Evolutionary conservation across 1,284 basidiomycete genomes (phyloP).

Genomic region (Apiotrichum veenhuisii): DNA sequence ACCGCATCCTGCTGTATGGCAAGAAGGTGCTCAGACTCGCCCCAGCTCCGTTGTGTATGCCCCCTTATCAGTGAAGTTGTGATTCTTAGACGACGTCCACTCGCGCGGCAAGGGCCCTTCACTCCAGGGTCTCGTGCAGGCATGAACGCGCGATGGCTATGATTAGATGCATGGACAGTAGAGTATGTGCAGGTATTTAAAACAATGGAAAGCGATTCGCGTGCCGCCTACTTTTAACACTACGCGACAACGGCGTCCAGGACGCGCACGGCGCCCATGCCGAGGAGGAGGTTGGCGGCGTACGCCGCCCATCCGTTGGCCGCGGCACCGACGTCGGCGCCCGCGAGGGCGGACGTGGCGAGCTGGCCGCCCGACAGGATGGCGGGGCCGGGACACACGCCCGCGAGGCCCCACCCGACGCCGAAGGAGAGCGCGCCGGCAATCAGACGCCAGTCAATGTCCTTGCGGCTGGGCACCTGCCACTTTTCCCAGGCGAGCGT

Average conservation of each 20-base stretch:
- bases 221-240: too few species aligned
- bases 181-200: too few species aligned
- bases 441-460: constrained; percentile 56
- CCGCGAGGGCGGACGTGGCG: not conserved
- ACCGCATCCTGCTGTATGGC: too few species aligned
- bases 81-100: too few species aligned
- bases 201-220: too few species aligned
- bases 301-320: constrained; percentile 13
- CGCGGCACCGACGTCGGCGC: constrained; percentile 4
- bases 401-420: constrained; percentile 63
- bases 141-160: too few species aligned
- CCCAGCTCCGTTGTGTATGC: too few species aligned
- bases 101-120: too few species aligned
- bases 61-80: too few species aligned
- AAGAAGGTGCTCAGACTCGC: too few species aligned
- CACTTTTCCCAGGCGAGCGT: constrained; percentile 33
- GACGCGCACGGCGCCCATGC: constrained; percentile 12
- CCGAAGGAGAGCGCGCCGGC: constrained; percentile 61
- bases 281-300: constrained; percentile 11
- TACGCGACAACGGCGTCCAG: not conserved
- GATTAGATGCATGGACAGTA: too few species aligned
- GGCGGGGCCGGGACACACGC: constrained; percentile 57
- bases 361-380: constrained; percentile 21
- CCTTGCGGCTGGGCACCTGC: constrained; percentile 33
- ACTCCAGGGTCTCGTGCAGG: too few species aligned